These are phyloP conservation scores for Clathrospora elynae DNA, from an alignment of 2,329 filamentous ascomycete genomes.

Conservation along the genomic window DNA sequence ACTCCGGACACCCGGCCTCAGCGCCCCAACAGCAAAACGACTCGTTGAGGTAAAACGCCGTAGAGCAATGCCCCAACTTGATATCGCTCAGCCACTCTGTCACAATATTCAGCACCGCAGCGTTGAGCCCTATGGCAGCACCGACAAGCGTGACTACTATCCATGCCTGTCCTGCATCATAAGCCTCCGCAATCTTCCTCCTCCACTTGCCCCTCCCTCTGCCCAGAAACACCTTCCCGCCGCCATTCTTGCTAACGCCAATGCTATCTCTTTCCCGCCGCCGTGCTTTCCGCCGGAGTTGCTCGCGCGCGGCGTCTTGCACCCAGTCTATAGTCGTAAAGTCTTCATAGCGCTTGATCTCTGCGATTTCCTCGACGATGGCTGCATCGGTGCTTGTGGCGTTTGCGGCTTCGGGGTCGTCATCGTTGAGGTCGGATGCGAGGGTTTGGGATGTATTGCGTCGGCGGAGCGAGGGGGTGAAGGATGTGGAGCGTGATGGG, in stretches of 20 bases:
- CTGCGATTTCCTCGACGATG: slow-evolving; percentile 91
- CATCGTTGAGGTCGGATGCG: slow-evolving; percentile 63
- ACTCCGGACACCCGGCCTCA: slow-evolving; percentile 84
- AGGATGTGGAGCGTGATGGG: slow-evolving; percentile 51
- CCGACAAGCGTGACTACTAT: slow-evolving; percentile 95
- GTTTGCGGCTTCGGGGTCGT: slow-evolving; percentile 59
- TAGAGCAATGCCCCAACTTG: slow-evolving; percentile 94
- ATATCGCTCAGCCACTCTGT: slow-evolving; percentile 97
- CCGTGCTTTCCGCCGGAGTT: slow-evolving; percentile 76
- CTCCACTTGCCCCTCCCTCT: slow-evolving; percentile 68
- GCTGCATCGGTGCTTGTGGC: slow-evolving; percentile 66
- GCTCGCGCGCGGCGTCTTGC: slow-evolving; percentile 91
- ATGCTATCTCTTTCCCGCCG: slow-evolving; percentile 60
- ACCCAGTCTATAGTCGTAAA: slow-evolving; percentile 99
- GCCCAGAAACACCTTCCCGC: slow-evolving; percentile 62
- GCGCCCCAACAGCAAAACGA: slow-evolving; percentile 98
- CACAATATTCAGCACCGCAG: slow-evolving; percentile 89
- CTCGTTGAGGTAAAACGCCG: slow-evolving; percentile 96
- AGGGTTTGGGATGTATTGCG: slow-evolving; percentile 69
- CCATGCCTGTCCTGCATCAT: slow-evolving; percentile 97
- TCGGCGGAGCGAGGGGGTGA: slow-evolving; percentile 60
- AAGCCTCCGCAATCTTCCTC: slow-evolving; percentile 79
- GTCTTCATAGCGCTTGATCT: slow-evolving; percentile 98
- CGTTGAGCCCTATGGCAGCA: slow-evolving; percentile 89
- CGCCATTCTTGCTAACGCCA: slow-evolving; percentile 58